Evolutionary conservation across 2,329 filamentous ascomycete genomes (phyloP).

Genomic region (Magnaporthales sp.): DNA sequence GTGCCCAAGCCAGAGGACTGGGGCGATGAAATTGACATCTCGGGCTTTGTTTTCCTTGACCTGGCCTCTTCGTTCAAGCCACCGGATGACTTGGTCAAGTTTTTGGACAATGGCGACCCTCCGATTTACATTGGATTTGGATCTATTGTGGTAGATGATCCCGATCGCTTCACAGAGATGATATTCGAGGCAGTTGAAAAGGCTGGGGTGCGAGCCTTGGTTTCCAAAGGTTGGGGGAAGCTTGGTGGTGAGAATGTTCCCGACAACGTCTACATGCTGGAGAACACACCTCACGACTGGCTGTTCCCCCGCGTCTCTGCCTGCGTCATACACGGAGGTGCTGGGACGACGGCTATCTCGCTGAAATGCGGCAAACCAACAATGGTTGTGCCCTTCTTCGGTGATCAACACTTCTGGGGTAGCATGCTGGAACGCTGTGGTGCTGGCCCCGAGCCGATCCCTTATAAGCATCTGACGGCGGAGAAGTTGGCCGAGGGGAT

Average conservation of each 20-base stretch:
- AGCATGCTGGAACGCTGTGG: conserved; percentile 54
- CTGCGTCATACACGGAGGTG: conserved; percentile 69
- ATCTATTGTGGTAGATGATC: conserved; percentile 66
- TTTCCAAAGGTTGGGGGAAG: conserved; percentile 70
- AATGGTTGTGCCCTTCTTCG: conserved; percentile 73
- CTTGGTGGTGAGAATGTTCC: conserved; percentile 52
- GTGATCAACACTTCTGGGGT: conserved; percentile 74
- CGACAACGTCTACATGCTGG: conserved; percentile 62
- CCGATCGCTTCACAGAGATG: conserved; percentile 58
- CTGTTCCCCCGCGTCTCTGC: conserved; percentile 59
- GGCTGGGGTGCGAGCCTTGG: conserved; percentile 60
- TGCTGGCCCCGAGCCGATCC: conserved; percentile 58
- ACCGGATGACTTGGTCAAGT: conserved; percentile 43
- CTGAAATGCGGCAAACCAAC: conserved; percentile 64
- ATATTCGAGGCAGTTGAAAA: conserved; percentile 60
- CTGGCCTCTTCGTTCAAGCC: conserved; percentile 53
- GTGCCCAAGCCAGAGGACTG: conserved; percentile 61
- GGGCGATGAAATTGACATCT: conserved; percentile 62
- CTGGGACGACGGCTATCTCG: conserved; percentile 67
- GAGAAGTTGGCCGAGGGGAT: conserved; percentile 65
- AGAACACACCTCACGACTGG: conserved; percentile 71
- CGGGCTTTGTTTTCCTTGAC: conserved; percentile 72
- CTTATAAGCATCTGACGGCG: conserved; percentile 56
- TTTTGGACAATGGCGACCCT: conserved; percentile 44
- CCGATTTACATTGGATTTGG: conserved; percentile 72